These are phyloP conservation scores for Gillenia trifoliata DNA, from an alignment of 306 rosid species.

Conservation along the genomic window DNA sequence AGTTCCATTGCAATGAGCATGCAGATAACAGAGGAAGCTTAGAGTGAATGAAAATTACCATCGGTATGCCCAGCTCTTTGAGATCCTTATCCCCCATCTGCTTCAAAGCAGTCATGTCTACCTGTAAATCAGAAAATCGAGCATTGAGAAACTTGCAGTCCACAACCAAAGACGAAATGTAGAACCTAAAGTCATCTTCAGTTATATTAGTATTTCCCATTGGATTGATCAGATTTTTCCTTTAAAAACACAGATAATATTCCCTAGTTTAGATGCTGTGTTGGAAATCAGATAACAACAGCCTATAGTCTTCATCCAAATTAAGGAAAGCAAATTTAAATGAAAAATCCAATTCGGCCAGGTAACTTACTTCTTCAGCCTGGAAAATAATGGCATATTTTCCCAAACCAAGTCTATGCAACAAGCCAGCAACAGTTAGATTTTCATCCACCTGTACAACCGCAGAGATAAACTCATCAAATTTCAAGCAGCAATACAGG, in stretches of 20 bases:
- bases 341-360: not conserved
- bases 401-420: conserved; percentile 55
- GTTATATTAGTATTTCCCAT: not conserved
- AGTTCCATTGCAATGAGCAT: not conserved
- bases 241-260: not conserved
- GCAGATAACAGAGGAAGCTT: not conserved
- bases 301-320: not conserved
- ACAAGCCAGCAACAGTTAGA: conserved; percentile 42
- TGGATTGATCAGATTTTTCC: not conserved
- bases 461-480: not conserved
- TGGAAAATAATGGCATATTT: conserved; percentile 50
- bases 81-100: conserved; percentile 70
- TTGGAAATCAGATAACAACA: too few relatives aligned
- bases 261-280: not conserved
- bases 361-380: conserved; percentile 58
- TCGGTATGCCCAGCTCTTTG: conserved; percentile 65
- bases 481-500: not conserved
- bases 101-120: conserved; percentile 61
- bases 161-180: not conserved
- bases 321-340: not conserved
- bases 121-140: conserved; percentile 26
- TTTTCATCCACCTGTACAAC: conserved; percentile 35
- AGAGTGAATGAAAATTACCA: conserved; percentile 39
- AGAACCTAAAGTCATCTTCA: not conserved
- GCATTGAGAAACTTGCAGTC: not conserved